phyloP scores from a whole-genome alignment of 257 asterid species.

The Fraxinus quadrangulata region DNA sequence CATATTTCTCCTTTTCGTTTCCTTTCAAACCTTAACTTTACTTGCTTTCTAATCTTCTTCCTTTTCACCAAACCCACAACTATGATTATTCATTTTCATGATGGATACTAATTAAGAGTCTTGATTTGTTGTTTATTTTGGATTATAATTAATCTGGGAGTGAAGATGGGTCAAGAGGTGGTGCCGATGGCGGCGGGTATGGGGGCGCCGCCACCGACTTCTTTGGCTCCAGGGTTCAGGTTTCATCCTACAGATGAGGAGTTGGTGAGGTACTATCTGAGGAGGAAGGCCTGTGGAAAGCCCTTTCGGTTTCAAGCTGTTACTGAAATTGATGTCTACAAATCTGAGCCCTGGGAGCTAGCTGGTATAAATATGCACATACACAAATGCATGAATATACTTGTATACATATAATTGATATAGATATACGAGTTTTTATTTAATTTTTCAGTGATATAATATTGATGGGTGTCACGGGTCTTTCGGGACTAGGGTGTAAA shows the following conservation, averaged over 20 bases:
- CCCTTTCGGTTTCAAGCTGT: constrained; percentile 53
- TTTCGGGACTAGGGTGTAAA: too few relatives aligned
- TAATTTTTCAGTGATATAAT: too few relatives aligned
- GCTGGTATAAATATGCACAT: constrained; percentile 20
- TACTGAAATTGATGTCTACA: constrained; percentile 52
- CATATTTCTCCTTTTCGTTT: not conserved
- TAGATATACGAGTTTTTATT: too few relatives aligned
- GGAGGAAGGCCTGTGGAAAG: too few relatives aligned
- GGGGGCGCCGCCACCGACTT: constrained; percentile 38
- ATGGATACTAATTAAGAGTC: not conserved
- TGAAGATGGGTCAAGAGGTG: not conserved
- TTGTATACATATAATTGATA: too few relatives aligned
- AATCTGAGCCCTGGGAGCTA: constrained; percentile 59
- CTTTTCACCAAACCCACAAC: not conserved
- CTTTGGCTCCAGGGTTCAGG: constrained; percentile 54
- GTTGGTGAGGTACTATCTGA: too few relatives aligned
- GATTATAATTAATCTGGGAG: not conserved
- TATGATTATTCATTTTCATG: not conserved
- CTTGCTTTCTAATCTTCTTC: constrained; percentile 5
- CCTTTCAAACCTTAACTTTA: not conserved
- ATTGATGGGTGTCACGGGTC: too few relatives aligned
- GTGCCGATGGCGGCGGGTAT: constrained; percentile 9
- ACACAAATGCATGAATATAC: too few relatives aligned
- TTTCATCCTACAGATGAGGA: constrained; percentile 39
- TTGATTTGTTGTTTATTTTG: not conserved